Conservation (phyloP, 2,329 filamentous ascomycete genomes). For the Fonsecaea multimorphosa region DNA sequence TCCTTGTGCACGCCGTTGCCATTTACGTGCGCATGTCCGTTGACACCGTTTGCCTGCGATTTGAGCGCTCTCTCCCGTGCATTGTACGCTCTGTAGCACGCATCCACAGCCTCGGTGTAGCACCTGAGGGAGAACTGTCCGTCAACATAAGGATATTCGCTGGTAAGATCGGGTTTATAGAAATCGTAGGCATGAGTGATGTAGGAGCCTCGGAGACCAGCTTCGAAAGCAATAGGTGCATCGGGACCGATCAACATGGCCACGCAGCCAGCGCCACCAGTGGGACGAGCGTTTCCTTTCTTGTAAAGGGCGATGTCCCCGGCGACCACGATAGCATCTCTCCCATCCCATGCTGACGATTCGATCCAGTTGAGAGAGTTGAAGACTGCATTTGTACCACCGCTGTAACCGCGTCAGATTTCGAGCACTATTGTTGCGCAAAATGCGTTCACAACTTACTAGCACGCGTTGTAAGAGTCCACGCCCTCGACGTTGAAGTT, state of each 20-base stretch:
- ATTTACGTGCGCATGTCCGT: conserved; percentile 45
- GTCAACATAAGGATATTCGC: conserved; percentile 85
- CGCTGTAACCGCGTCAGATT: conserved; percentile 45
- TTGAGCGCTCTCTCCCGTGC: conserved; percentile 71
- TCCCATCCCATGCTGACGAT: conserved; percentile 84
- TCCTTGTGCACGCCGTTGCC: conserved; percentile 55
- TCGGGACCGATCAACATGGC: conserved; percentile 80
- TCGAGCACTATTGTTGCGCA: neutral
- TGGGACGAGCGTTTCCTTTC: conserved; percentile 80
- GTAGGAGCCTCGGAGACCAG: conserved; percentile 78
- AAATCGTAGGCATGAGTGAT: conserved; percentile 88
- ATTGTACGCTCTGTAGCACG: conserved; percentile 80
- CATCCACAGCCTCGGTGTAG: conserved; percentile 80
- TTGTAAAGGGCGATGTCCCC: conserved; percentile 86
- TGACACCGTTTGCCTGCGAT: conserved; percentile 46
- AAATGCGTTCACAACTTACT: conserved; percentile 45
- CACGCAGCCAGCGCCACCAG: conserved; percentile 78
- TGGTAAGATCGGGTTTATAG: conserved; percentile 87
- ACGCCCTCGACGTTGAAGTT: conserved; percentile 86
- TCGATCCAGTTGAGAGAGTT: conserved; percentile 86
- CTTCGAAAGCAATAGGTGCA: conserved; percentile 76
- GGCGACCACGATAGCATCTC: conserved; percentile 78
- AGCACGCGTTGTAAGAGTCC: conserved; percentile 84
- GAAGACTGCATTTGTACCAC: conserved; percentile 82
- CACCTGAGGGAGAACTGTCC: conserved; percentile 82